Percentiles rank a stretch among this genome's conserved stretches.
Evolutionary conservation across 345 rosid genomes (phyloP).

Genomic region (Lepidium aucheri): DNA sequence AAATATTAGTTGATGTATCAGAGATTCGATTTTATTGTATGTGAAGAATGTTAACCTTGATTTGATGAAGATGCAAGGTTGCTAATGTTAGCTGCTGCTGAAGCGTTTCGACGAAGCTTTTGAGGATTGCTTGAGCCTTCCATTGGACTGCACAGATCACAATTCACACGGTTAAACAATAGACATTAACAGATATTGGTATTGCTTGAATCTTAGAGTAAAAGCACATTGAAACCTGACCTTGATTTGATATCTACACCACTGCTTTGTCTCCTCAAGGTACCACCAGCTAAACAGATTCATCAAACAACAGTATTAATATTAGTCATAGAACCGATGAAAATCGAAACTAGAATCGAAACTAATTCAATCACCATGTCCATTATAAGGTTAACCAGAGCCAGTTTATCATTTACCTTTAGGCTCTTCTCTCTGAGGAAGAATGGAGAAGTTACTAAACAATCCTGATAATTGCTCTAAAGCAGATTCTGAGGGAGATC

Average conservation of each 20-base stretch:
- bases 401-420: constrained; percentile 33
- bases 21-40: not conserved
- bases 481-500: constrained; percentile 75
- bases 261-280: constrained; percentile 63
- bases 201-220: not conserved
- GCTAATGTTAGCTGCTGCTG: constrained; percentile 58
- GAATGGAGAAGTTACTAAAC: constrained; percentile 59
- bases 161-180: not conserved
- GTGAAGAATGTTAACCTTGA: constrained; percentile 28
- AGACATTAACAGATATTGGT: not conserved
- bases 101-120: constrained; percentile 63
- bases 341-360: not conserved
- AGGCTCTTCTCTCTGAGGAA: constrained; percentile 47
- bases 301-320: not conserved
- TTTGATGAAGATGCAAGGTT: constrained; percentile 40
- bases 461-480: constrained; percentile 67
- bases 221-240: constrained; percentile 25
- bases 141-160: constrained; percentile 28
- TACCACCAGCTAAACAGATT: constrained; percentile 36
- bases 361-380: not conserved
- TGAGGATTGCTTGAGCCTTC: constrained; percentile 43
- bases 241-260: constrained; percentile 56
- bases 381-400: not conserved
- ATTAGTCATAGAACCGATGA: not conserved
- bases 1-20: not conserved